phyloP scores from a whole-genome alignment of 1,284 basidiomycete genomes.

The Cerrena zonata region DNA sequence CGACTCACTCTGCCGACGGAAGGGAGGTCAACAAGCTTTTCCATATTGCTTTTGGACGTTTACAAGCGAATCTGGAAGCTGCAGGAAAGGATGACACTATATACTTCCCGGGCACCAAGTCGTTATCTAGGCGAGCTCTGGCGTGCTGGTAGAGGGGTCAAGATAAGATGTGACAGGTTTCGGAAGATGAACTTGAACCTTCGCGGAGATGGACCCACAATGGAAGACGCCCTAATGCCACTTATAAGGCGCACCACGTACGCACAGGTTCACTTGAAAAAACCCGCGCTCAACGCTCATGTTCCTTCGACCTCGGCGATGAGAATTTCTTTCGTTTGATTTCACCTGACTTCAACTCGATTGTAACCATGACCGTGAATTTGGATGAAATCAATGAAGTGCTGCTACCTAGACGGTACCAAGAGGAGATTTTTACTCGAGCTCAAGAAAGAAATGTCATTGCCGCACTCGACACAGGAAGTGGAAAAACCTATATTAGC shows the following conservation, averaged over 20 bases:
- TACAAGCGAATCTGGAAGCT: no score
- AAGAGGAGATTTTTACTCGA: conserved; percentile 69
- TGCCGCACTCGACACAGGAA: conserved; percentile 71
- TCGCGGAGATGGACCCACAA: not conserved
- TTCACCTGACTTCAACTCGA: not conserved
- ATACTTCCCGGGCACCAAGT: no score
- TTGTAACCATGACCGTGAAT: conserved; percentile 17
- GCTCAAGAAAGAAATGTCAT: conserved; percentile 72
- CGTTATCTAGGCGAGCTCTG: no score
- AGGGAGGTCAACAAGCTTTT: conserved; percentile 25
- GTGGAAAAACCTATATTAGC: conserved; percentile 80
- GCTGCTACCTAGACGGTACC: conserved; percentile 51
- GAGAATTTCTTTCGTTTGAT: not conserved
- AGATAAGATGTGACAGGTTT: not conserved
- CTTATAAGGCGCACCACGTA: not conserved
- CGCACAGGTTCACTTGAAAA: not conserved
- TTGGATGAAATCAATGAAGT: conserved; percentile 23
- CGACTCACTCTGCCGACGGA: conserved; percentile 46
- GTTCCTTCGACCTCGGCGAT: not conserved
- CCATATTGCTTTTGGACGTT: not conserved
- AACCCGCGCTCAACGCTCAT: not conserved
- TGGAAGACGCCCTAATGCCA: not conserved
- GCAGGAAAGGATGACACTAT: no score
- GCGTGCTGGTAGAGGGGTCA: no score
- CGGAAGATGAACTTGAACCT: not conserved